Percentiles rank a stretch among this genome's conserved stretches.
phyloP scores from a whole-genome alignment of 805 yeast genomes.

The Saccharomyces cerevisiae region DNA sequence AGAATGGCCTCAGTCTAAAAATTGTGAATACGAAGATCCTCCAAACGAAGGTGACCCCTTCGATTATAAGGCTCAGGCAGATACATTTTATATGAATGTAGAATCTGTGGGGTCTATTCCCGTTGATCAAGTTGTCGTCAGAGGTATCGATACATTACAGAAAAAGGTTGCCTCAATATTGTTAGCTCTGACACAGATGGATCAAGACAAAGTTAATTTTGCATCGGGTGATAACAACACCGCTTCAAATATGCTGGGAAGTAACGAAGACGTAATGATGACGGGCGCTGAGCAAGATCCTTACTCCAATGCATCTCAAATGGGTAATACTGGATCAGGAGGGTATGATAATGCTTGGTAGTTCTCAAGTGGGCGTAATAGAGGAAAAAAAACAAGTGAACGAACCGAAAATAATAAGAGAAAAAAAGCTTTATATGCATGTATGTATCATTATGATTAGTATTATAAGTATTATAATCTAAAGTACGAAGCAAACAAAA shows the following conservation, averaged over 20 bases:
- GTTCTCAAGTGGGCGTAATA: neutral
- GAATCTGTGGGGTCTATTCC: constrained; percentile 88
- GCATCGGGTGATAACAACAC: constrained; percentile 27
- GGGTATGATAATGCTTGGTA: constrained; percentile 32
- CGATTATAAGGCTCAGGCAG: constrained; percentile 77
- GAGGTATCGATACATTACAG: constrained; percentile 79
- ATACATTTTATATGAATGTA: constrained; percentile 75
- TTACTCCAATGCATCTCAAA: constrained; percentile 26
- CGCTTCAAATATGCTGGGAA: constrained; percentile 16
- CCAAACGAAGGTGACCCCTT: constrained; percentile 81
- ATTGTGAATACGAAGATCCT: constrained; percentile 93
- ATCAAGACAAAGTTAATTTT: constrained; percentile 32
- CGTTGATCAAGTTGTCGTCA: constrained; percentile 80
- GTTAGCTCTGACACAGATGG: constrained; percentile 52
- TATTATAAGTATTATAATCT: neutral
- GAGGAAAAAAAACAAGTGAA: neutral
- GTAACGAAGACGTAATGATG: constrained; percentile 19
- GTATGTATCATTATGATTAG: constrained; percentile 3
- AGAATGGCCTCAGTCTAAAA: constrained; percentile 90
- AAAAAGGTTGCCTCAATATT: constrained; percentile 84
- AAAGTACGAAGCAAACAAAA: neutral
- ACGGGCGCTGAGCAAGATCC: constrained; percentile 25
- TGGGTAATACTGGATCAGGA: constrained; percentile 22
- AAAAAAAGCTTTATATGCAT: constrained; percentile 1
- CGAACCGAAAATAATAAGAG: neutral